These are phyloP conservation scores for Cercospora janseana DNA, from an alignment of 2,329 filamentous ascomycete species.

Conservation along the genomic window DNA sequence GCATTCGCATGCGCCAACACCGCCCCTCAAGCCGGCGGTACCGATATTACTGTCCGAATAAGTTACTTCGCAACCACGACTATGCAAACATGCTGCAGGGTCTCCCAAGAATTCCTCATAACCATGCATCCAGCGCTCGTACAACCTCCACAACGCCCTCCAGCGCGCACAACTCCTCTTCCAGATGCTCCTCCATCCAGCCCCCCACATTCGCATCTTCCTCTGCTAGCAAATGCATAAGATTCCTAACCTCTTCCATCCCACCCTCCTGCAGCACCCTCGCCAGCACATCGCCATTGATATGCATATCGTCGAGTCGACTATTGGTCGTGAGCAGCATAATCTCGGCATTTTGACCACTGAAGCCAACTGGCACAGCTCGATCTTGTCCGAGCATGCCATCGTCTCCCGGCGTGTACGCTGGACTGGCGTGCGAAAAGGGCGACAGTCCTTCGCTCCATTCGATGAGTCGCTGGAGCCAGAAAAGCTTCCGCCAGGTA, in stretches of 20 bases:
- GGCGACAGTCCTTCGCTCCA: slow-evolving; percentile 37
- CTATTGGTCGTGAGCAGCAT: slow-evolving; percentile 22
- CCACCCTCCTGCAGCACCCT: slow-evolving; percentile 36
- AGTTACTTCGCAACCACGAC: no score
- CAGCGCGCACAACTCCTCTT: slow-evolving; percentile 28
- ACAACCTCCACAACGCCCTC: slow-evolving; percentile 28
- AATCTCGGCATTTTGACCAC: slow-evolving; percentile 33
- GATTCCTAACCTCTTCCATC: slow-evolving; percentile 20
- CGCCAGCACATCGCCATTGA: slow-evolving; percentile 45
- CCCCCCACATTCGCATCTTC: slow-evolving; percentile 29
- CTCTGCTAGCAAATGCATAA: slow-evolving; percentile 26
- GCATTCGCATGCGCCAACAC: no score
- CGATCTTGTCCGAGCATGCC: slow-evolving; percentile 19
- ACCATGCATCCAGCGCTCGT: slow-evolving; percentile 30
- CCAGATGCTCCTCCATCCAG: slow-evolving; percentile 37
- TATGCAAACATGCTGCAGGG: no score
- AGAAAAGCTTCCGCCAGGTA: slow-evolving; percentile 67
- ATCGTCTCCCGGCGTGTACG: slow-evolving; percentile 20
- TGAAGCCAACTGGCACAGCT: slow-evolving; percentile 31
- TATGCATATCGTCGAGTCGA: slow-evolving; percentile 34
- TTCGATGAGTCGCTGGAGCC: slow-evolving; percentile 65
- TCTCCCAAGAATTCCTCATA: slow-evolving; percentile 2
- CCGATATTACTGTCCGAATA: no score
- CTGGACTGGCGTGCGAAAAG: slow-evolving; percentile 21
- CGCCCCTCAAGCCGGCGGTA: no score